These are phyloP conservation scores for Peterozyma toletana DNA, from an alignment of 805 yeast species.

Conservation along the genomic window DNA sequence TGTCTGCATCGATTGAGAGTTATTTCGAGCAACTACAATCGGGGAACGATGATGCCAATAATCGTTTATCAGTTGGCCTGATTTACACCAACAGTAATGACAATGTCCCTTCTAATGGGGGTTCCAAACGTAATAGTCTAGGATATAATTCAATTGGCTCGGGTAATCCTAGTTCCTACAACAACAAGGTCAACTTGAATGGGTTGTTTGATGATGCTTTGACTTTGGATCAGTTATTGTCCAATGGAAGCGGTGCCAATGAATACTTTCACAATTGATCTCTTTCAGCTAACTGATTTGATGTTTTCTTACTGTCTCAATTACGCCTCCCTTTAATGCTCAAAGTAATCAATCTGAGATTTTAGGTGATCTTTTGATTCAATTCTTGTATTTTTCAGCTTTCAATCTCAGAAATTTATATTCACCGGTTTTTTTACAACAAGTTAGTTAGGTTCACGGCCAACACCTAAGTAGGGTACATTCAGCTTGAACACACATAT, in stretches of 20 bases:
- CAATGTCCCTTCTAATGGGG: not conserved
- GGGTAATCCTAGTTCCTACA: not conserved
- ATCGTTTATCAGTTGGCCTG: not conserved
- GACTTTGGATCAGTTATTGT: slow-evolving; percentile 4
- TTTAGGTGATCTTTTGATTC: no score
- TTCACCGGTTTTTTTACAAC: no score
- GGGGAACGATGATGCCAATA: not conserved
- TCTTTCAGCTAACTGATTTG: no score
- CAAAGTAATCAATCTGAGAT: no score
- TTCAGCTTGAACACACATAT: no score
- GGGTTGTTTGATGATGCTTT: slow-evolving; percentile 4
- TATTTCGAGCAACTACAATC: not conserved
- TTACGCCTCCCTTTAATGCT: no score
- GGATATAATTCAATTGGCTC: not conserved
- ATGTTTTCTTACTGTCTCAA: not conserved
- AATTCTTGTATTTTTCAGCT: no score
- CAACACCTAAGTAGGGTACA: no score
- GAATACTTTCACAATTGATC: not conserved
- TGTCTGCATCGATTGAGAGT: not conserved
- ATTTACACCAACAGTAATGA: not conserved
- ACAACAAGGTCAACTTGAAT: slow-evolving; percentile 2
- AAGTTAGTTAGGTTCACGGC: no score
- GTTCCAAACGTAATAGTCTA: slow-evolving; percentile 2
- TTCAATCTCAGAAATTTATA: no score
- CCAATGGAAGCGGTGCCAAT: not conserved